A percentile compares a stretch with the other conserved stretches of the same genome.
Conservation (phyloP, 163 green algal species). For the Picocystis sp. region DNA sequence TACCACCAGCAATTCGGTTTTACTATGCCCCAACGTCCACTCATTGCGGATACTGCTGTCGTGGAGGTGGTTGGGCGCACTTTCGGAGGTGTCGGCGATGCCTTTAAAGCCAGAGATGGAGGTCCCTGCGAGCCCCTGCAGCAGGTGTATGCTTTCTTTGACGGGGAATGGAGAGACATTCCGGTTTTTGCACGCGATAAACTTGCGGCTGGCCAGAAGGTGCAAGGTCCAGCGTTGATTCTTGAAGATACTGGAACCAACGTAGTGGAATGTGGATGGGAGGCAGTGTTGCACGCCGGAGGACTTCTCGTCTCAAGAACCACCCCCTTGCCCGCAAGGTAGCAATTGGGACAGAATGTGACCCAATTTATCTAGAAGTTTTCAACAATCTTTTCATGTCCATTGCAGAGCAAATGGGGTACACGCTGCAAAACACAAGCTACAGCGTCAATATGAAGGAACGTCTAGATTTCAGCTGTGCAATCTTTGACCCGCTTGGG, state of each 20-base stretch:
- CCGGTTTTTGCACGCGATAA: slow-evolving; percentile 42
- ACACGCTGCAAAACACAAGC: slow-evolving; percentile 71
- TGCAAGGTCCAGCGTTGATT: slow-evolving; percentile 62
- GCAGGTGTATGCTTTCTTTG: slow-evolving; percentile 44
- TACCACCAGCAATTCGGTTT: slow-evolving; percentile 54
- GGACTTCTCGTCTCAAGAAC: neutral
- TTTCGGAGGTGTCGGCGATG: neutral
- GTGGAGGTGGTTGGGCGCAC: neutral
- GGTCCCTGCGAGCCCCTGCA: neutral
- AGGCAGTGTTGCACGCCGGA: slow-evolving; percentile 16
- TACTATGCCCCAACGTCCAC: slow-evolving; percentile 40
- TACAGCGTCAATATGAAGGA: slow-evolving; percentile 98
- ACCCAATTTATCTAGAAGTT: slow-evolving; percentile 78
- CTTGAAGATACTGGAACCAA: slow-evolving; percentile 72
- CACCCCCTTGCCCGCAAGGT: neutral
- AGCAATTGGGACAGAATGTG: slow-evolving; percentile 18
- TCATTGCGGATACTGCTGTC: slow-evolving; percentile 51
- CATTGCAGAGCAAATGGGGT: slow-evolving; percentile 98
- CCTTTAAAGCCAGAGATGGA: neutral
- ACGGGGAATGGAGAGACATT: slow-evolving; percentile 42
- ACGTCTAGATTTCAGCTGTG: slow-evolving; percentile 92
- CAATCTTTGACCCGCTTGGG: slow-evolving; percentile 30
- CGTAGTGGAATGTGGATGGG: slow-evolving; percentile 63
- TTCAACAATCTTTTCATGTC: slow-evolving; percentile 94
- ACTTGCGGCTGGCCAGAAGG: slow-evolving; percentile 29